Evolutionary conservation across 352 stramenopile species (phyloP), one percentile per base, ranked within the genome.

Genomic region (Phytopythium helicoides): DNA sequence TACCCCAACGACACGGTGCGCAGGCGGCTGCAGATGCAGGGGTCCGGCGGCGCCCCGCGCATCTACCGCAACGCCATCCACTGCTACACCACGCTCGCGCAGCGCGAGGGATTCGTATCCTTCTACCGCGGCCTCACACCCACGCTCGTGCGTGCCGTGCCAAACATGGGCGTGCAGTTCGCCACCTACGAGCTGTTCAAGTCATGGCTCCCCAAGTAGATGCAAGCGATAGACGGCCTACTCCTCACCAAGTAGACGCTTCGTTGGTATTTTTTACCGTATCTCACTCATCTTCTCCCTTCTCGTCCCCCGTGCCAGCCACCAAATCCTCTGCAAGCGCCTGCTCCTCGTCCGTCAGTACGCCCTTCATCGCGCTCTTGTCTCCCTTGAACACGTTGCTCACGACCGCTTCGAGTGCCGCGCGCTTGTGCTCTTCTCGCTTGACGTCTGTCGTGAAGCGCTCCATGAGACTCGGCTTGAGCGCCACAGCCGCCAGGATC

Each of bases 1-100:
- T 96, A 96, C 58, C 86, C 87, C 40, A 93, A 93, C 64, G 87
- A 96, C 64, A 96, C 87, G 16, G 77, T 96, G 47, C 78, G 87
- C 5, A 64, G 86, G 33, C 68, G 86, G 16, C 70, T 96, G 64
- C 87, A 96, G 68, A 94, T 92, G 81, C 84, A 95, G 68, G 86
- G 86, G 14, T 81, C 78, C 10, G 78, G 78, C 18, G 86, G 86
- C 33, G 50, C 57, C 4, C 49, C 65, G 14, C 60, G 74, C 7
- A 58, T 92, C 38, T 95, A 94, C 70, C 67, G 51, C 42, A 86
- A 84, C 55, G 80, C 79, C 1, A 74, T 73, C 56, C 70, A 95
- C 68, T 95, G 86, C 72, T 91, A 87, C 57, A 62, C 84, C 21
- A 68, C 80, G 53, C 61, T 94, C 26, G 67, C 75, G 23, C 65